Base-by-base conservation (phyloP, 148 eudicot species). In the Heliosperma pusillum region DNA sequence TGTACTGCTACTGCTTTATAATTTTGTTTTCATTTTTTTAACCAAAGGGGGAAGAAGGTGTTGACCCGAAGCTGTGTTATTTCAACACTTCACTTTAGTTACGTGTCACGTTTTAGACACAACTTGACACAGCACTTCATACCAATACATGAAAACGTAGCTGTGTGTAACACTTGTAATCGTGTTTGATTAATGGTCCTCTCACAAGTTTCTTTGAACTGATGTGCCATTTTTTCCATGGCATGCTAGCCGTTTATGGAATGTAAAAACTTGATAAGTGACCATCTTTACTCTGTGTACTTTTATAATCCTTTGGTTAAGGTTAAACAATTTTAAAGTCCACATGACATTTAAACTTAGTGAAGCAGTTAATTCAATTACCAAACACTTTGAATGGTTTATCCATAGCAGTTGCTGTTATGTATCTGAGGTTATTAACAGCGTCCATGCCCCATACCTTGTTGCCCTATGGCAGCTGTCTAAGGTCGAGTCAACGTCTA, bases 401-500 rank as follows among this genome's bases (percentile, higher is more conserved):
- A 45, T 47, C 20, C 57, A 21, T 67, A 50, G 15, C 47, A 22
- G 53, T 67, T 67, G 52, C 40, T 67, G 44, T 40, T 29, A 42
- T 42, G 19, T 67, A 44, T 21, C 63, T 62, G 45, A n/a, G 12
- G 60, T 27, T 68, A 27, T 20, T n/a, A 16, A 47, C 66, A 71
- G 19, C 45, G 68, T 42, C 45, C 58, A 45, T 50, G 56, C 15
- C 59, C 61, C 52, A 12, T 66, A 59, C 27, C 9, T 63, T 58
- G 44, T 21, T 76, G 83, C 74, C 83, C 64, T 47, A 72, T 76
- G 21, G 80, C 20, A 45, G 73, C 77, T 60, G 69, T 73, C 74
- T 68, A 77, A 77, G 66, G 83, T 21, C 80, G 53, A 76, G 80
- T 81, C 80, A 76, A 76, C 77, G n/a, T 7, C 59, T 30, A 19